Conservation (phyloP, 2,329 filamentous ascomycete genomes). For the Colletotrichum trifolii region DNA sequence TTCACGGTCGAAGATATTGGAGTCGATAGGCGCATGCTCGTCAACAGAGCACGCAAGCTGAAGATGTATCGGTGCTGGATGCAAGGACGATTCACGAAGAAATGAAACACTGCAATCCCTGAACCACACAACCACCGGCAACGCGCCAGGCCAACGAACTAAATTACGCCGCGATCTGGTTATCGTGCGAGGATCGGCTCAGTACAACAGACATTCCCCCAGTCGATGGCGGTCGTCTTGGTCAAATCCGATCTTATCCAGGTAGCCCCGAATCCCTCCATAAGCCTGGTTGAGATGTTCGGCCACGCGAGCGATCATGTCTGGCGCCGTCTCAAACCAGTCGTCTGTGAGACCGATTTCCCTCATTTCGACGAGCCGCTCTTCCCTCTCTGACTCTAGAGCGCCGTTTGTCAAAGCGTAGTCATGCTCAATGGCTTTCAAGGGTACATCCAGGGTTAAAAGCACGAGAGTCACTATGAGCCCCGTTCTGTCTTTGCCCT, state of each 20-base stretch:
- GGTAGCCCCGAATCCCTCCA: constrained; percentile 74
- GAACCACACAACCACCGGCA: not conserved
- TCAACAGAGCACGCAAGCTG: constrained; percentile 88
- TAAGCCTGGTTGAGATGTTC: constrained; percentile 69
- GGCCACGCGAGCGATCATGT: constrained; percentile 71
- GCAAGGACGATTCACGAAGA: constrained; percentile 83
- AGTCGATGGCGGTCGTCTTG: constrained; percentile 53
- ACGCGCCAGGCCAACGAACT: constrained; percentile 6
- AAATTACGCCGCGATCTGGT: not conserved
- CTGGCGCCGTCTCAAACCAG: constrained; percentile 74
- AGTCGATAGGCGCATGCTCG: constrained; percentile 87
- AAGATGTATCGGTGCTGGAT: constrained; percentile 99
- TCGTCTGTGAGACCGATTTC: constrained; percentile 78
- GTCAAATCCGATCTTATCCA: constrained; percentile 70
- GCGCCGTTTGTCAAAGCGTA: constrained; percentile 74
- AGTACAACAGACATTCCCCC: constrained; percentile 56
- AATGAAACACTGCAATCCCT: constrained; percentile 49
- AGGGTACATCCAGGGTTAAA: constrained; percentile 68
- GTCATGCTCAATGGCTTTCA: constrained; percentile 73
- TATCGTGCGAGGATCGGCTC: constrained; percentile 25
- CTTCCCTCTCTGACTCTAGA: constrained; percentile 69
- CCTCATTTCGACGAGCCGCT: constrained; percentile 74
- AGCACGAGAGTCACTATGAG: constrained; percentile 76
- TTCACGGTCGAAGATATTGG: constrained; percentile 85
- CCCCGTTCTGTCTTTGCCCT: constrained; percentile 88